Base-by-base conservation (phyloP, 208 protist species). In the Crithidia fasciculata region DNA sequence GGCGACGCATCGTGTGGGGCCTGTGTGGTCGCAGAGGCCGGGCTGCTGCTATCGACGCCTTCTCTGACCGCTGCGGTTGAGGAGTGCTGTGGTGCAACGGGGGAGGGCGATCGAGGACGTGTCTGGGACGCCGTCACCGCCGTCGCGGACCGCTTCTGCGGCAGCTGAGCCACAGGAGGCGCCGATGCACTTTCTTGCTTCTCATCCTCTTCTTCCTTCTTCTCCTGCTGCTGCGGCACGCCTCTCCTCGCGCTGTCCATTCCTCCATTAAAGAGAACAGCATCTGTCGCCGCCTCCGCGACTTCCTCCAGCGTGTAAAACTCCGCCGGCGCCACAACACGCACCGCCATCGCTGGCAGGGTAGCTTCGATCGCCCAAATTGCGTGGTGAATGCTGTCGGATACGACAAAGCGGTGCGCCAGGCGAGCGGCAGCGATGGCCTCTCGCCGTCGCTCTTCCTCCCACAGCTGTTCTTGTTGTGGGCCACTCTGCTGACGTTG, bases 291-390 rank as follows among this genome's bases (percentile, higher is more conserved):
- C 28, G 28, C 43, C 39, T 69, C 53, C 0, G 53, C 49, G 19
- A 71, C 62, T 19, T 72, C 60, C 8, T 63, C 49, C 10, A 62
- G 10, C 2, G 47, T 9, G 43, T 75, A 82, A 49, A 82, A 73
- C 49, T 76, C 74, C 18, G 72, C 70, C 7, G 77, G 72, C 15
- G 72, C 43, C 8, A 82, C 60, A 0, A 67, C 72, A 9, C 72
- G 72, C 53, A 82, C 74, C 37, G 64, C 57, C 70, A 76, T 72
- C 15, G 64, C 3, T 5, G 64, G 71, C 37, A 84, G 52, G 54
- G 69, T 39, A 10, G 89, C 83, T 41, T 86, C 77, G 41, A 92
- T 47, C 2, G 85, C 84, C 85, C 87, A 95, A 49, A 95, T 86
- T 7, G 89, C 80, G 68, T 95, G 85, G 43, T 69, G 62, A 4